Conservation (phyloP, 768 basidiomycete species). For the Phlebiopsis gigantea region DNA sequence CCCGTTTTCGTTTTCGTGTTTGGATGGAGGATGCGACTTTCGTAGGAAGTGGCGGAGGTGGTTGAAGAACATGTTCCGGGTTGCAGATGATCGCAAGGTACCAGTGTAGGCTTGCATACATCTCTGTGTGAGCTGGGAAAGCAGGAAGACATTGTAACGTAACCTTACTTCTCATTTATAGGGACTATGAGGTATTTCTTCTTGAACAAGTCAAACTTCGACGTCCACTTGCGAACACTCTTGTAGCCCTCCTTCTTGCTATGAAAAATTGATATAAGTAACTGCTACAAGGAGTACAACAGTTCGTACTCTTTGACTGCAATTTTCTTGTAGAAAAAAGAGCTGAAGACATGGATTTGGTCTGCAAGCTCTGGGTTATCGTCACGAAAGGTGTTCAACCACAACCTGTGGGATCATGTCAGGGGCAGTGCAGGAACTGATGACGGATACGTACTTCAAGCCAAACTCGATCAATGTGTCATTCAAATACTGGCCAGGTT, state of each 20-base stretch:
- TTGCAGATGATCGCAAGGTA: constrained; percentile 92
- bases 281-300: neutral
- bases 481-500: constrained; percentile 84
- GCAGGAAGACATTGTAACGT: too few relatives aligned
- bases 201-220: constrained; percentile 78
- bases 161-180: constrained; percentile 90
- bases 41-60: constrained; percentile 30
- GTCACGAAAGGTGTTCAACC: constrained; percentile 55
- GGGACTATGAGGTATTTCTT: constrained; percentile 94
- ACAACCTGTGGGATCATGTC: constrained; percentile 43
- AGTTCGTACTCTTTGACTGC: constrained; percentile 55
- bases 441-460: constrained; percentile 59
- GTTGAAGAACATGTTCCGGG: constrained; percentile 56
- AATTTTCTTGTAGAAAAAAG: constrained; percentile 97
- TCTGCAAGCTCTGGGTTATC: constrained; percentile 57
- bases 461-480: constrained; percentile 97
- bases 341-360: constrained; percentile 88
- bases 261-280: neutral
- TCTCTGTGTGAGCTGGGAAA: neutral
- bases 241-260: constrained; percentile 61
- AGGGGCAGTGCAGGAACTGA: constrained; percentile 4
- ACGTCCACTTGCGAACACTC: constrained; percentile 92
- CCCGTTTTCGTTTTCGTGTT: constrained; percentile 26
- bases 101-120: constrained; percentile 76
- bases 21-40: neutral